These are phyloP conservation scores for Tricholoma matsutake DNA, from an alignment of 768 basidiomycete genomes.

Conservation along the genomic window DNA sequence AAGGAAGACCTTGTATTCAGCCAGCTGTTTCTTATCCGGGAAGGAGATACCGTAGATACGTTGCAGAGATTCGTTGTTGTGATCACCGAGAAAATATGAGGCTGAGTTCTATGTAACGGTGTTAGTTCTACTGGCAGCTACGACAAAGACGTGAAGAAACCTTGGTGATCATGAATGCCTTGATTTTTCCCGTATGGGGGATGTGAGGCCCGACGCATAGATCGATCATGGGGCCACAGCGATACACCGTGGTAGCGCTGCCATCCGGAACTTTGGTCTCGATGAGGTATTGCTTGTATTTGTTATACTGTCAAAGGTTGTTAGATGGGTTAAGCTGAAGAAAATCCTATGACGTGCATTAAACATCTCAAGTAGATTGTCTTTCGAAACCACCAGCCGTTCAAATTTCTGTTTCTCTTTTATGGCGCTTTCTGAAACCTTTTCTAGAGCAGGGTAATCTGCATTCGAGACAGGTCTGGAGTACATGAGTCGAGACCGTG, in stretches of 20 bases:
- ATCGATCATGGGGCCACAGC: slow-evolving; percentile 98
- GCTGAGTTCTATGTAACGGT: slow-evolving; percentile 72
- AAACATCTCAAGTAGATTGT: slow-evolving; percentile 97
- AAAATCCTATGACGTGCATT: slow-evolving; percentile 48
- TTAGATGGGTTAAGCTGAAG: slow-evolving; percentile 1
- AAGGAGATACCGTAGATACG: slow-evolving; percentile 98
- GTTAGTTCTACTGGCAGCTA: slow-evolving; percentile 4
- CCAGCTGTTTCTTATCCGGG: slow-evolving; percentile 93
- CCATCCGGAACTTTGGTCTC: slow-evolving; percentile 95
- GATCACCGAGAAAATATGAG: slow-evolving; percentile 95
- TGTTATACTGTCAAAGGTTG: slow-evolving; percentile 80
- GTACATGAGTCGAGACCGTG: neutral
- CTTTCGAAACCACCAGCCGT: slow-evolving; percentile 89
- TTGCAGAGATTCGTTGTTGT: slow-evolving; percentile 90
- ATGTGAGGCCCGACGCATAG: slow-evolving; percentile 97
- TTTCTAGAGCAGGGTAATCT: slow-evolving; percentile 90
- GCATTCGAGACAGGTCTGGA: slow-evolving; percentile 68
- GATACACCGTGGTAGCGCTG: slow-evolving; percentile 94
- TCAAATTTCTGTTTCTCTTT: slow-evolving; percentile 99
- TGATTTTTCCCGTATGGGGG: slow-evolving; percentile 96
- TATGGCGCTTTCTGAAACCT: slow-evolving; percentile 79
- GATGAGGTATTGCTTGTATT: slow-evolving; percentile 96
- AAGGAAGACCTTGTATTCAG: slow-evolving; percentile 93
- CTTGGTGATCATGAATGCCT: slow-evolving; percentile 96
- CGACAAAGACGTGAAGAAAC: slow-evolving; percentile 31